phyloP scores from a whole-genome alignment of 225 moss, liverwort and hornwort genomes.

The Straminergon stramineum region DNA sequence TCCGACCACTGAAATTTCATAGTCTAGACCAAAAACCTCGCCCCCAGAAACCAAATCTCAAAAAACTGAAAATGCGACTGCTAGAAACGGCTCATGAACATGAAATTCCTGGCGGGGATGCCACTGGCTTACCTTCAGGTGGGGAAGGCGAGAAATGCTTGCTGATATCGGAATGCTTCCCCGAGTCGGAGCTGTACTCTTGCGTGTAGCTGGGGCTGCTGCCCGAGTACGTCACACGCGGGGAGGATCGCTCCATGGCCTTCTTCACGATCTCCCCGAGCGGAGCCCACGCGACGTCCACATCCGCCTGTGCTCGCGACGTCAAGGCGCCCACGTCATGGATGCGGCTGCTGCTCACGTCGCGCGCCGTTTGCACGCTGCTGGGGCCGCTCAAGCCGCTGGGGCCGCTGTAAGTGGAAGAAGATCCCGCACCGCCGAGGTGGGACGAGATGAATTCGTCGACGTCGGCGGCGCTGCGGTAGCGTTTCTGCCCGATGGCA shows the following conservation, averaged over 20 bases:
- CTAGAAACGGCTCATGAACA: not conserved
- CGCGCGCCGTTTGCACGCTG: not conserved
- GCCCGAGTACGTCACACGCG: not conserved
- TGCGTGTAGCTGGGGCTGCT: constrained; percentile 32
- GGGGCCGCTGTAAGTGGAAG: not conserved
- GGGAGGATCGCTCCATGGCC: constrained; percentile 24
- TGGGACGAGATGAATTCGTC: not conserved
- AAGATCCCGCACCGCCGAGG: not conserved
- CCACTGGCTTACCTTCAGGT: constrained; percentile 10
- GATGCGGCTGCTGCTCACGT: not conserved
- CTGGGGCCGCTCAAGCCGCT: not conserved
- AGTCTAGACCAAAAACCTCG: not conserved
- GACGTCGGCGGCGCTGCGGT: constrained; percentile 3
- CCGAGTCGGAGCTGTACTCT: constrained; percentile 32
- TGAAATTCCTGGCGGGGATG: not conserved
- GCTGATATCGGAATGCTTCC: constrained; percentile 27
- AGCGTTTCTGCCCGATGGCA: constrained; percentile 38
- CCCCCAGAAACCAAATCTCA: not conserved
- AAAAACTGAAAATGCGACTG: not conserved
- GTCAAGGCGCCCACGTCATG: not conserved
- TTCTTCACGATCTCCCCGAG: constrained; percentile 36
- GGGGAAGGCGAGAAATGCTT: constrained; percentile 19
- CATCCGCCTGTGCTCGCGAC: not conserved
- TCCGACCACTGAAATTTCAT: not conserved
- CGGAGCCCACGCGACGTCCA: constrained; percentile 21